A percentile compares a stretch with the other conserved stretches of the same genome.
phyloP scores from a whole-genome alignment of 495 filamentous ascomycete species.

The Collariella sp. region DNA sequence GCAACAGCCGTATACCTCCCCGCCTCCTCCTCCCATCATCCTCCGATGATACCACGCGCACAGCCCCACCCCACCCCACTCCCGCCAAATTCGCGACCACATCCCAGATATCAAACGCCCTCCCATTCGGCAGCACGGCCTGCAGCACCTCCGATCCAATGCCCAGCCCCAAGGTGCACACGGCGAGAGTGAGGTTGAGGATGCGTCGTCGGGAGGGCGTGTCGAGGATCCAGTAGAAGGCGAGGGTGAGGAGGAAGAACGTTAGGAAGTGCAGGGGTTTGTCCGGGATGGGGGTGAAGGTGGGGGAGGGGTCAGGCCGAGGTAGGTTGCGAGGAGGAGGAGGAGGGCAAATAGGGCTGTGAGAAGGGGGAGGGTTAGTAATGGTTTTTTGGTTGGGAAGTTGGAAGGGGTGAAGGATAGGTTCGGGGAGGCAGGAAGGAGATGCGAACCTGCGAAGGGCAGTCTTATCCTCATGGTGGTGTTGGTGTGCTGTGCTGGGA shows the following conservation, averaged over 20 bases:
- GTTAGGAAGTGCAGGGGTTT: slow-evolving; percentile 82
- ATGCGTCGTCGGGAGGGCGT: slow-evolving; percentile 75
- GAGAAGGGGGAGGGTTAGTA: slow-evolving; percentile 2
- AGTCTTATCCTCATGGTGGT: slow-evolving; percentile 57
- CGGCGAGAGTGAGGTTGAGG: slow-evolving; percentile 72
- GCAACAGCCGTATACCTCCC: slow-evolving; percentile 60
- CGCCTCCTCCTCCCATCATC: slow-evolving; percentile 85
- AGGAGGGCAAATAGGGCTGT: slow-evolving; percentile 71
- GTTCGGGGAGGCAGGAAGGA: slow-evolving; percentile 1
- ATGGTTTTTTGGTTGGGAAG: not conserved
- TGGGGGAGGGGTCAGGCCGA: slow-evolving; percentile 58
- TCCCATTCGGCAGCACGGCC: slow-evolving; percentile 67
- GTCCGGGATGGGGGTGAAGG: slow-evolving; percentile 52
- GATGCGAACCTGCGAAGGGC: slow-evolving; percentile 59
- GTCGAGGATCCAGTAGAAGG: slow-evolving; percentile 97
- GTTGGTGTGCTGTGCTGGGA: not conserved
- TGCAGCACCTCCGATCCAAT: slow-evolving; percentile 84
- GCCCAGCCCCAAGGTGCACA: slow-evolving; percentile 65
- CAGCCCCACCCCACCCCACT: slow-evolving; percentile 53
- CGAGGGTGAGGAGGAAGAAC: slow-evolving; percentile 79
- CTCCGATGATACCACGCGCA: slow-evolving; percentile 88
- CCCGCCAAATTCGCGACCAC: slow-evolving; percentile 83
- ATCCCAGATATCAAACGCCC: slow-evolving; percentile 76
- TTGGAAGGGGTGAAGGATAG: not conserved
- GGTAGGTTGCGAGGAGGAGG: slow-evolving; percentile 64